Base-by-base conservation (phyloP, 805 yeast species). In the Zygotorulaspora florentina region DNA sequence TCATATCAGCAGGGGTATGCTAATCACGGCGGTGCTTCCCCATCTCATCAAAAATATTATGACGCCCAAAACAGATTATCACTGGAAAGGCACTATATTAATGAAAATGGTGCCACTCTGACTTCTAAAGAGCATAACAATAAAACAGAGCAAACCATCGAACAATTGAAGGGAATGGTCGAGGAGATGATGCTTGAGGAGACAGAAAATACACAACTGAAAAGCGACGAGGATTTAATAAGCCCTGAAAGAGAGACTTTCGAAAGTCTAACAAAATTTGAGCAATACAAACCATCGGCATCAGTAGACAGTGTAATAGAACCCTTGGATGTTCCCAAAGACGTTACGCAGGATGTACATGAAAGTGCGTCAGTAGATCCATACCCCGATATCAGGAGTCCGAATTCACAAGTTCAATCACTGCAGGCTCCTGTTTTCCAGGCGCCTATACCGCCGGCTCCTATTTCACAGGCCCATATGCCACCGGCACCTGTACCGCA, bases 111-210 rank as follows among this genome's bases (percentile, higher is more conserved):
- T 5, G 30, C 20, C 3, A 18, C 20, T 10, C 13, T 11, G 12
- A 35, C 11, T 15, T 16, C 34, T 8, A 40, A n/a, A 5, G 40
- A 11, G 25, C 15, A 25, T 12, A 16, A 42, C 16, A 37, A 40
- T 8, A 45, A 47, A 15, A 41, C 55, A 7, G 46, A 51, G 7
- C 51, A 50, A 25, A 53, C 64, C 2, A 56, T 66, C 20, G 67
- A 66, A 25, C 68, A 61, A 30, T 42, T 72, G 38, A 57, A 57
- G 3, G 56, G 60, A 12, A 65, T 69, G 68, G 69, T 69, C 18
- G 71, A 68, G 39, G 55, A 66, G 12, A 53, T 68, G 62, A 55
- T 54, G 27, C 23, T 50, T 9, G 47, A 40, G 20, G 49, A 49
- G n/a, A 34, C 37, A 9, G 25, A 41, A 2, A 47, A 46, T 11